A percentile compares a stretch with the other conserved stretches of the same genome.
Conservation (phyloP, 2,329 filamentous ascomycete genomes). For the Fusarium begoniae region DNA sequence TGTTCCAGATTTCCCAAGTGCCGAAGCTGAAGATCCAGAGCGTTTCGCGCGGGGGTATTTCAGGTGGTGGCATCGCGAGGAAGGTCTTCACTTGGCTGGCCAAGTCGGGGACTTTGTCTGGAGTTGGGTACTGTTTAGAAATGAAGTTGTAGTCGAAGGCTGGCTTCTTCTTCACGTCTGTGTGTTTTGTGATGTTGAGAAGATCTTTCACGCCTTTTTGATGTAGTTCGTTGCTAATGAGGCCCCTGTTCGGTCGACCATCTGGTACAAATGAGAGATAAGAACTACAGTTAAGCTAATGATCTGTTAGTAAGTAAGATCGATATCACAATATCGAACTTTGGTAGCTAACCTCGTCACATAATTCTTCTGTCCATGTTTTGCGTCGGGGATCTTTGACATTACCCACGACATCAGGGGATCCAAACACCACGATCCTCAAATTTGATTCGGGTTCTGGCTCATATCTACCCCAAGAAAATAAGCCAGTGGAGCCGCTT, state of each 20-base stretch:
- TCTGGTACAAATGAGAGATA: constrained; percentile 58
- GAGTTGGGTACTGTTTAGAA: constrained; percentile 53
- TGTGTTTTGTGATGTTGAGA: constrained; percentile 45
- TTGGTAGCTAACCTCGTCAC: constrained; percentile 52
- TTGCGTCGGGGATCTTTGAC: constrained; percentile 42
- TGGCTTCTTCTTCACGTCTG: constrained; percentile 46
- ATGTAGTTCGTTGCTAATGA: constrained; percentile 65
- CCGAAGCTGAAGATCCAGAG: constrained; percentile 63
- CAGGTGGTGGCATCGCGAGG: constrained; percentile 50
- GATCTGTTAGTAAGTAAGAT: not conserved
- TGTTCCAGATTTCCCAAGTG: constrained; percentile 64
- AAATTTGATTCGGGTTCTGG: constrained; percentile 46
- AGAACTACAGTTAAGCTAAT: constrained; percentile 56
- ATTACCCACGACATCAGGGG: constrained; percentile 57
- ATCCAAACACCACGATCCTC: constrained; percentile 62
- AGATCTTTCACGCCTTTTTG: constrained; percentile 53
- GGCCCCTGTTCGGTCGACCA: constrained; percentile 56
- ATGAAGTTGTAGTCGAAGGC: constrained; percentile 57
- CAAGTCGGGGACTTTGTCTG: constrained; percentile 53
- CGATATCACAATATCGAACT: not conserved
- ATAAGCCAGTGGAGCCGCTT: constrained; percentile 38
- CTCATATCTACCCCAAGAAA: constrained; percentile 32
- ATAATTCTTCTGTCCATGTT: constrained; percentile 60
- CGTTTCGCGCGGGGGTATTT: constrained; percentile 54
- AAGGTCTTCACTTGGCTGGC: constrained; percentile 56